Evolutionary conservation across 805 yeast species (phyloP).

Genomic region (Sungouiella thailandica): DNA sequence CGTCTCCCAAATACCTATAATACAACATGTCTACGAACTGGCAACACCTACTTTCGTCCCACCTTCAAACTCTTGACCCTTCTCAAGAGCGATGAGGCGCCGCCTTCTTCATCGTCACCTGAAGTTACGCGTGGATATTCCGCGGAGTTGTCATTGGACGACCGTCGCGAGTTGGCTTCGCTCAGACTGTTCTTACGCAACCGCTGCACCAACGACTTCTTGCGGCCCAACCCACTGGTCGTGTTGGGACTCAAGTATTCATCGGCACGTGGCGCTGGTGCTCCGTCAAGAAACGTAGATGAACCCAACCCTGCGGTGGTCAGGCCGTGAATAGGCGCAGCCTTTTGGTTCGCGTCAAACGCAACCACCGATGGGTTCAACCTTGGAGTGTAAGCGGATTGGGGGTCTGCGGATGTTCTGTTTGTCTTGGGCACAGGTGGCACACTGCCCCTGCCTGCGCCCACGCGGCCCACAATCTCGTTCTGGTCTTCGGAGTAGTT

Average conservation of each 20-base stretch:
- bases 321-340: conserved; percentile 77
- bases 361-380: conserved; percentile 50
- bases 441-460: conserved; percentile 4
- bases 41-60: conserved; percentile 37
- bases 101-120: conserved; percentile 11
- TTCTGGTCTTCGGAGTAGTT: conserved; percentile 44
- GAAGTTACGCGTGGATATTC: conserved; percentile 11
- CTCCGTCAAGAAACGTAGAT: conserved; percentile 90
- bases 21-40: background rate
- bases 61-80: conserved; percentile 90
- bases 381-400: conserved; percentile 36
- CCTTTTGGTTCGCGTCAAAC: conserved; percentile 66
- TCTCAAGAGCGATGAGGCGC: conserved; percentile 51
- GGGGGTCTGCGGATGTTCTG: conserved; percentile 15
- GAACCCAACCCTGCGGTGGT: conserved; percentile 87
- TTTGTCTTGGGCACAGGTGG: conserved; percentile 16
- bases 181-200: conserved; percentile 39
- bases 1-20: conserved; percentile 2
- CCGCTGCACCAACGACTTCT: conserved; percentile 77
- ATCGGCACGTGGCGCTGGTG: conserved; percentile 70
- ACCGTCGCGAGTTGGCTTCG: conserved; percentile 27
- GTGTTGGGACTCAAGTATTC: conserved; percentile 16
- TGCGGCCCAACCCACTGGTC: conserved; percentile 55
- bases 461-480: conserved; percentile 31
- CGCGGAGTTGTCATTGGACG: conserved; percentile 21